These are phyloP conservation scores for Pachyrhizus erosus DNA, from an alignment of 306 rosid species.

Conservation along the genomic window DNA sequence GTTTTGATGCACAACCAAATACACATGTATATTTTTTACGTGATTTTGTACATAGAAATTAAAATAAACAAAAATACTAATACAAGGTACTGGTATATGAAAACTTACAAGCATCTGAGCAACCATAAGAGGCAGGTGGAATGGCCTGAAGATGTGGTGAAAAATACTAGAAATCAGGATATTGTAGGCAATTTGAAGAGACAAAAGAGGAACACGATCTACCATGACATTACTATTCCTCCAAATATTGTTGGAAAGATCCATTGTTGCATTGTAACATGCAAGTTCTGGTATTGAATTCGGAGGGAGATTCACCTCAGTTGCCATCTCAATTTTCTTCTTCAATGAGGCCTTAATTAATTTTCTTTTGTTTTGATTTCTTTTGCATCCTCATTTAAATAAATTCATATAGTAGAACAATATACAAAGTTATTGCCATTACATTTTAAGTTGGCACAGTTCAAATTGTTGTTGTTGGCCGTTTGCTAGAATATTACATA, in stretches of 20 bases:
- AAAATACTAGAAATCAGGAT: background rate
- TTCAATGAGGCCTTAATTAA: background rate
- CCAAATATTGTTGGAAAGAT: constrained; percentile 34
- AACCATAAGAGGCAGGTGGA: constrained; percentile 19
- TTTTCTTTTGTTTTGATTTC: background rate
- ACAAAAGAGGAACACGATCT: constrained; percentile 29
- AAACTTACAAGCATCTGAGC: constrained; percentile 39
- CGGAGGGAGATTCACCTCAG: no score
- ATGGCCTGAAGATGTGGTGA: background rate
- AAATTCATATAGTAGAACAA: background rate
- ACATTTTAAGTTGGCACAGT: background rate
- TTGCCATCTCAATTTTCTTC: background rate
- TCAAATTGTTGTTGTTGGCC: background rate
- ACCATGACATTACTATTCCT: background rate
- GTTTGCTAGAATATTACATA: background rate
- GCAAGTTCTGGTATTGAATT: background rate
- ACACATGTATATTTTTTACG: background rate
- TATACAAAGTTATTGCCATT: background rate
- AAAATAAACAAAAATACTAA: background rate
- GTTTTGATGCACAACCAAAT: background rate
- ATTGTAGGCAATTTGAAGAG: constrained; percentile 34
- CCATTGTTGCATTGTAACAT: constrained; percentile 25
- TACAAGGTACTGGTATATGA: background rate
- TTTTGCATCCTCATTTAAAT: background rate
- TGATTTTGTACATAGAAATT: background rate